Evolutionary conservation across 164 flowering plant species (phyloP), one percentile per base, ranked within the genome.

Genomic region (Akebia trifoliata): DNA sequence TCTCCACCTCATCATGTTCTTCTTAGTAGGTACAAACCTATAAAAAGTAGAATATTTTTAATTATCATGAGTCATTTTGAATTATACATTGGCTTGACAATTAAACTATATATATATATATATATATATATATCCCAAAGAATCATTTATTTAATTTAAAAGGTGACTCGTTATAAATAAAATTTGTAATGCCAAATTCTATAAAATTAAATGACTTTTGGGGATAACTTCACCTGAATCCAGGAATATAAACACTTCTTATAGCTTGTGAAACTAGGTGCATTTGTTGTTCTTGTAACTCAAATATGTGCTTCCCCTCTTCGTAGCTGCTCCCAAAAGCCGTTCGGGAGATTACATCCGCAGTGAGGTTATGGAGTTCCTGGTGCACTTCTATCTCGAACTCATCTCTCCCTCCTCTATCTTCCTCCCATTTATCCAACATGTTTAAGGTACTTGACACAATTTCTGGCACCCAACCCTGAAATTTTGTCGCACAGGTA

Each of bases 251-350:
- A 3, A 87, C 65, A 36, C 72, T 77, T 57, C 85, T 57, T 6
- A 76, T 9, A 48, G 86, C 89, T 32, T 67, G 68, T 29, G 74
- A 67, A 46, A 74, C 68, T 4, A 82, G 73, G 48, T 46, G 53
- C 61, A 66, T 68, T 55, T 83, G 95, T 28, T 77, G 65, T 56
- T 83, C 87, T 65, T 87, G 97, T 6, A 87, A 57, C 17, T 68
- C 60, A 57, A 90, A 90, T 9, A 90, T 78, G 29, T 64, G 80
- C 56, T 76, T 85, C 11, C 97, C 94, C 48, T 85, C 87, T 43
- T 79, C 80, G 54, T 69, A 82, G 61, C 71, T 82, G 68, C 94
- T 88, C 5, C 94, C 94, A 49, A 90, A 87, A 18, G 90, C 87
- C 7, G 86, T 81, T 63, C 87, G 72, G 0, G 97, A 81, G 36